Evolutionary conservation across 768 basidiomycete genomes (phyloP).

Genomic region (Tephrocybe sp.): DNA sequence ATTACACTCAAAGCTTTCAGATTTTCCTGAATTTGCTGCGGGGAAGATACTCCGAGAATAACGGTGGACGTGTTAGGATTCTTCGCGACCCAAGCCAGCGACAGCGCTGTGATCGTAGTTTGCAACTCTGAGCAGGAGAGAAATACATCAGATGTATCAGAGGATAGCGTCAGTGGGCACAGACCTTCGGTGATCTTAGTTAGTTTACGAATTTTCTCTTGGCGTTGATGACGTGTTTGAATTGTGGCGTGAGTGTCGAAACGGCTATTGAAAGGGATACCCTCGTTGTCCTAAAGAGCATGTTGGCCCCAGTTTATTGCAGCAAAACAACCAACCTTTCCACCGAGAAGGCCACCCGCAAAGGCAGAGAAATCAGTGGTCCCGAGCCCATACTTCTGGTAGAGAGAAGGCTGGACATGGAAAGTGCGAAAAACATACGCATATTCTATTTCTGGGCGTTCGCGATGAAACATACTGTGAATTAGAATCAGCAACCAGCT

Average conservation of each 20-base stretch:
- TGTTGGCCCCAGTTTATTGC: neutral
- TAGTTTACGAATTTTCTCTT: slow-evolving; percentile 66
- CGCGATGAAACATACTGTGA: slow-evolving; percentile 70
- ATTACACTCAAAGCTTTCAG: slow-evolving; percentile 70
- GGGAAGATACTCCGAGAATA: slow-evolving; percentile 65
- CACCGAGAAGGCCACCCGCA: slow-evolving; percentile 70
- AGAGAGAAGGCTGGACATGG: slow-evolving; percentile 46
- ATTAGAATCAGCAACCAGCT: neutral
- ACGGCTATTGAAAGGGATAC: slow-evolving; percentile 69
- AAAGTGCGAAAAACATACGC: slow-evolving; percentile 34
- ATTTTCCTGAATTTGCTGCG: slow-evolving; percentile 65
- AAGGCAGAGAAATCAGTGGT: slow-evolving; percentile 76
- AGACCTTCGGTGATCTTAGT: slow-evolving; percentile 57
- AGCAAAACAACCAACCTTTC: slow-evolving; percentile 47
- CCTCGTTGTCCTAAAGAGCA: slow-evolving; percentile 60
- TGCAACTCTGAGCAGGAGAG: slow-evolving; percentile 36
- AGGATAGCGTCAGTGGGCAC: neutral
- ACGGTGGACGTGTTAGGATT: slow-evolving; percentile 68
- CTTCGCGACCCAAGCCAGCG: slow-evolving; percentile 73
- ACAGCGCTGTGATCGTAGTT: slow-evolving; percentile 60
- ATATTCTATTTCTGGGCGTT: slow-evolving; percentile 78
- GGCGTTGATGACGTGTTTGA: slow-evolving; percentile 57
- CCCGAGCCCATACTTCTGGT: slow-evolving; percentile 62
- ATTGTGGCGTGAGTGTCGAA: slow-evolving; percentile 50
- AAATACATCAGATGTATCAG: neutral